Base-by-base conservation (phyloP, 1,284 basidiomycete species). In the Papiliotrema flavescens region DNA sequence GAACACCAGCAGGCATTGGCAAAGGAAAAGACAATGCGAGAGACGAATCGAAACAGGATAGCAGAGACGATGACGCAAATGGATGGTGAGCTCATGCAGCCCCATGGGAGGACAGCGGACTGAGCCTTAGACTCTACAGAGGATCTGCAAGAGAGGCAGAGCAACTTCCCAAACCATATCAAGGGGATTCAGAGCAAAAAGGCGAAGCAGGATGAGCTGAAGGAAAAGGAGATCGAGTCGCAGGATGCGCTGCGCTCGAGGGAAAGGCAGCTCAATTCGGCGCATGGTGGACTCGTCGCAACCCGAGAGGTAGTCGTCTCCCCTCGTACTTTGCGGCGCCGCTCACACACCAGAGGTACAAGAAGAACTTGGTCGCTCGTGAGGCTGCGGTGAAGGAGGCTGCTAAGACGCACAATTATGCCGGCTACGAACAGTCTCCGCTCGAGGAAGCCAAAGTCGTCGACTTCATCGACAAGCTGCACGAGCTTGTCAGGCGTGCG, bases 321-420 rank as follows among this genome's bases (percentile, higher is more conserved):
- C 9, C 23, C 11, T 49, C 28, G 3, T 26, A 37, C n/a, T 37
- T 36, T 2, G n/a, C 23, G 15, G 7, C 39, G 43, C 55, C 39
- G 28, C 41, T 32, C 23, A 37, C 8, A n/a, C 3, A n/a, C 5
- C 59, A 94, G 89, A 82, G 83, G 8, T 89, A 95, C 73, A 83
- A 87, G 56, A 78, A 82, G 50, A 86, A 88, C n/a, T 76, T 93
- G 34, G 69, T 74, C 2, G 85, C 86, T 11, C 84, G 93, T 23
- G 90, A 94, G 70, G 78, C 81, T 9, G 78, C 86, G 28, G 86
- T 97, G 54, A 83, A 82, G 23, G 82, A 86, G 36, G 83, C 91
- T 9, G 82, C 85, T 45, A 79, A 83, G 43, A 83, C 83, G 57
- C 80, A 89, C 61, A 80, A 83, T 23, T 85, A 96, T 63, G 82